Evolutionary conservation across 2,329 filamentous ascomycete genomes (phyloP).

Genomic region (Helotiales sp.): DNA sequence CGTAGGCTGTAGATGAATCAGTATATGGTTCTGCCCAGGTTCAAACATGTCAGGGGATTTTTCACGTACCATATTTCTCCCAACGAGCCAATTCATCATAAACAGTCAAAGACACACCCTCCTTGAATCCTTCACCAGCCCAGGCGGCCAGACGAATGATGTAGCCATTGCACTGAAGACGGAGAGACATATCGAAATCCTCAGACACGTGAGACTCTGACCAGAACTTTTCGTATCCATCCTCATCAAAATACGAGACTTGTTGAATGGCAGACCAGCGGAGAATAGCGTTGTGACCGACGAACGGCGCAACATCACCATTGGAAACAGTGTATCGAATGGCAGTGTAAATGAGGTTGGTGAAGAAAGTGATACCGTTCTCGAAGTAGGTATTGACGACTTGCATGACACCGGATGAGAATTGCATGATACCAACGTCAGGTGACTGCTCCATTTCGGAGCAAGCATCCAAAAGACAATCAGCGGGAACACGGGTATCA

Average conservation of each 20-base stretch:
- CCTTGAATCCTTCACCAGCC: slow-evolving; percentile 76
- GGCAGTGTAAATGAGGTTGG: slow-evolving; percentile 73
- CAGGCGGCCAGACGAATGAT: slow-evolving; percentile 72
- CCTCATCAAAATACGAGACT: slow-evolving; percentile 67
- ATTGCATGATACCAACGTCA: slow-evolving; percentile 77
- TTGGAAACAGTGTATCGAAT: slow-evolving; percentile 77
- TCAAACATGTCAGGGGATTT: too few relatives aligned
- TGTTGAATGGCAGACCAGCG: slow-evolving; percentile 76
- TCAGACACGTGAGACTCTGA: slow-evolving; percentile 78
- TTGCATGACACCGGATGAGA: slow-evolving; percentile 77
- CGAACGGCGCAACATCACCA: slow-evolving; percentile 76
- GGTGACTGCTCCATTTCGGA: slow-evolving; percentile 81
- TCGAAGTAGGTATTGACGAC: slow-evolving; percentile 74
- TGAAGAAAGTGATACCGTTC: slow-evolving; percentile 70
- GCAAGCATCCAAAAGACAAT: slow-evolving; percentile 77
- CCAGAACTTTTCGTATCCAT: slow-evolving; percentile 79
- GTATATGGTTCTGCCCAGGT: too few relatives aligned
- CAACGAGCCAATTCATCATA: slow-evolving; percentile 83
- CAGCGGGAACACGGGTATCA: slow-evolving; percentile 74
- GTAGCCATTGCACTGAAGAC: slow-evolving; percentile 71
- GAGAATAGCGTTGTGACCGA: slow-evolving; percentile 77
- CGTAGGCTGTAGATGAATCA: too few relatives aligned
- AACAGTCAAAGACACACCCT: slow-evolving; percentile 80
- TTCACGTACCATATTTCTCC: slow-evolving; percentile 90
- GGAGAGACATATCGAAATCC: slow-evolving; percentile 80